Conservation (phyloP, 441 rosid genomes). For the Flueggea neowawraea region DNA sequence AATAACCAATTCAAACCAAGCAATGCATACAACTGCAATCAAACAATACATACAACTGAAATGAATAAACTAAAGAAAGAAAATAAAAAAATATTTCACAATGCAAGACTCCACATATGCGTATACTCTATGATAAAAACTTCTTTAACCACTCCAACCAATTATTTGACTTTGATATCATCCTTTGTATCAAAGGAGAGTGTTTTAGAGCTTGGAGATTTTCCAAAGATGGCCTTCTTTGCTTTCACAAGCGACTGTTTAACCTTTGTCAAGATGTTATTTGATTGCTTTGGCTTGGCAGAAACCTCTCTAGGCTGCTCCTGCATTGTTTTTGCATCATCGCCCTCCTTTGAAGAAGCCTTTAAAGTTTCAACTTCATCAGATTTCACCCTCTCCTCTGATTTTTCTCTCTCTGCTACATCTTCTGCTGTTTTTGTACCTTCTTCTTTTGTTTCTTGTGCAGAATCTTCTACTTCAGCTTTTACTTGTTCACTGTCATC, state of each 20-base stretch:
- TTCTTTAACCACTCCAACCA: background rate
- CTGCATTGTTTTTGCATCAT: constrained; percentile 25
- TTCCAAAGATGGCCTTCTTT: constrained; percentile 65
- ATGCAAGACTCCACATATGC: constrained; percentile 5
- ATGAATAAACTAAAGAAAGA: background rate
- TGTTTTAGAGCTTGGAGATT: constrained; percentile 54
- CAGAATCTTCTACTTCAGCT: constrained; percentile 20
- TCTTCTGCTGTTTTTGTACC: constrained; percentile 9
- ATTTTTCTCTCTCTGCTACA: constrained; percentile 21
- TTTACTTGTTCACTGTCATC: constrained; percentile 13
- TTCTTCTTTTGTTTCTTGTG: constrained; percentile 17
- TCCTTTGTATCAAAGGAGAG: constrained; percentile 25
- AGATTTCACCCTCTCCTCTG: constrained; percentile 26
- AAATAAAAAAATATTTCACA: constrained; percentile 1
- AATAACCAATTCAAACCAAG: constrained; percentile 3
- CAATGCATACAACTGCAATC: constrained; percentile 7
- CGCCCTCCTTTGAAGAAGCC: constrained; percentile 19
- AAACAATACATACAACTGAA: constrained; percentile 11
- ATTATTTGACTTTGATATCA: constrained; percentile 46
- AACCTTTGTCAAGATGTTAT: constrained; percentile 56
- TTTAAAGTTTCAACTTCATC: constrained; percentile 21
- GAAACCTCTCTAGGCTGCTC: constrained; percentile 39
- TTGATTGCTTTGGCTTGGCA: constrained; percentile 46
- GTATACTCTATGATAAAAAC: constrained; percentile 3
- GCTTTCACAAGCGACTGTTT: constrained; percentile 66